Conservation (phyloP, 2,329 filamentous ascomycete species). For the Colletotrichum gloeosporioides region DNA sequence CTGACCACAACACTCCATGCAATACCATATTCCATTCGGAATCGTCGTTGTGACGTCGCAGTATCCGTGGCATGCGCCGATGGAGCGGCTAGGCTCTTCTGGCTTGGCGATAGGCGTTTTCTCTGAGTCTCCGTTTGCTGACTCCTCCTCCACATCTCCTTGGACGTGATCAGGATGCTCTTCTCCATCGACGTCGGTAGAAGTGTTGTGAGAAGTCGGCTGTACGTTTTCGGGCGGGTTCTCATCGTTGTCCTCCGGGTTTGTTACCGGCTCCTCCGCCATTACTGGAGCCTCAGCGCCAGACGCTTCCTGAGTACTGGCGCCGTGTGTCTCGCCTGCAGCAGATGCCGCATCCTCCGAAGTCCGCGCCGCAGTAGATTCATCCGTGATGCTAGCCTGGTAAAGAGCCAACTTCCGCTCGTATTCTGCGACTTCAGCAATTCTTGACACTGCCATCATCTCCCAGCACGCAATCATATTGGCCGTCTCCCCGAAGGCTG, state of each 20-base stretch:
- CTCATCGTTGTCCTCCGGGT: neutral
- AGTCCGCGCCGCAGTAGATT: neutral
- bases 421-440: neutral
- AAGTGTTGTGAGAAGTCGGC: neutral
- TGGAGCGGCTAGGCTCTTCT: neutral
- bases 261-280: neutral
- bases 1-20: neutral
- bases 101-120: neutral
- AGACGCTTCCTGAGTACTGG: neutral
- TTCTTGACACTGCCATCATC: neutral
- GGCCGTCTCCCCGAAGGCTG: neutral
- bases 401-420: neutral
- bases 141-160: neutral
- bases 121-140: neutral
- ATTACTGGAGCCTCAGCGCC: neutral
- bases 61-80: neutral
- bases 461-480: neutral
- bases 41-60: neutral
- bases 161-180: neutral
- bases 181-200: neutral
- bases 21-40: neutral
- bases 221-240: fast-evolving
- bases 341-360: neutral
- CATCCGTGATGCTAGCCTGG: neutral
- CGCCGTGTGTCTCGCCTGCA: neutral